Conservation (phyloP, 345 rosid species). For the Citrus sinensis region DNA sequence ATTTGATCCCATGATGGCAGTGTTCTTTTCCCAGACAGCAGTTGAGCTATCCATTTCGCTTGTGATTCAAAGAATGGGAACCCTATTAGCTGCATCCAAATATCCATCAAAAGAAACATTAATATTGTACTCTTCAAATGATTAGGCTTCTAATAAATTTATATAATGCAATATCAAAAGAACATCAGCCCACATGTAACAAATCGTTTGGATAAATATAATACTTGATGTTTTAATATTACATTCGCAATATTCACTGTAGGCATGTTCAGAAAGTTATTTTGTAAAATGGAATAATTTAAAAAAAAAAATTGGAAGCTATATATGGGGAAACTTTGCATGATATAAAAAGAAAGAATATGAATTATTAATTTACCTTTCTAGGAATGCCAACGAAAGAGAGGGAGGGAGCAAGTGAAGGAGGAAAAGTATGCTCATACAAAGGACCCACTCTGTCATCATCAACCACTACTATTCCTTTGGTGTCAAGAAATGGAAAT, state of each 20-base stretch:
- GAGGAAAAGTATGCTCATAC: slow-evolving; percentile 95
- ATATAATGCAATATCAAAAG: background rate
- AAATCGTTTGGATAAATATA: no score
- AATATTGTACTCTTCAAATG: no score
- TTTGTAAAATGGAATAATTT: no score
- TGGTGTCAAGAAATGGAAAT: slow-evolving; percentile 94
- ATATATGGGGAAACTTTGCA: no score
- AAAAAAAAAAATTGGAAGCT: no score
- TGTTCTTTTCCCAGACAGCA: slow-evolving; percentile 70
- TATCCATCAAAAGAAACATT: background rate
- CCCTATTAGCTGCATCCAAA: slow-evolving; percentile 63
- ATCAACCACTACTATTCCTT: slow-evolving; percentile 82
- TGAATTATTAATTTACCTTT: slow-evolving; percentile 47
- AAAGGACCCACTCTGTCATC: slow-evolving; percentile 94
- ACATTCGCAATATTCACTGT: no score
- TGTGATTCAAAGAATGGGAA: slow-evolving; percentile 94
- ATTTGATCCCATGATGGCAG: slow-evolving; percentile 71
- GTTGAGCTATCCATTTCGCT: slow-evolving; percentile 88
- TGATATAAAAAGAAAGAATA: no score
- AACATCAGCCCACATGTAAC: no score
- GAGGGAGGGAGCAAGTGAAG: slow-evolving; percentile 81
- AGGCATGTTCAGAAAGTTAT: no score
- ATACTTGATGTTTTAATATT: no score
- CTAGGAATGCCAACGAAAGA: slow-evolving; percentile 85
- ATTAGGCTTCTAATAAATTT: background rate